A percentile compares a stretch with the other conserved stretches of the same genome.
phyloP scores from a whole-genome alignment of 2,329 filamentous ascomycete species.

The Passalora sequoiae region DNA sequence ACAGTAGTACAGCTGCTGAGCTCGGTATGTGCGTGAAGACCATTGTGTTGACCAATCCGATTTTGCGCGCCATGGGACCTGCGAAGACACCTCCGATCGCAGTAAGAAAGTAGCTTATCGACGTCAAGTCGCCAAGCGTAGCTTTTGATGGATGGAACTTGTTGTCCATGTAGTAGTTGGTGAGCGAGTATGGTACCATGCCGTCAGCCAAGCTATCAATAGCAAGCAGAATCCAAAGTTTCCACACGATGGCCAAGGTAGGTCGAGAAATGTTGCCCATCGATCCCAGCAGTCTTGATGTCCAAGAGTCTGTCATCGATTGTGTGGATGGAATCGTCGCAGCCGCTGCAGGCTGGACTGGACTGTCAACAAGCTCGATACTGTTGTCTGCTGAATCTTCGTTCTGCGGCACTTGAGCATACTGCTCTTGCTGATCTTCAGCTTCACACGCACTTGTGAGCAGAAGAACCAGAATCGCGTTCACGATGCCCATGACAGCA shows the following conservation, averaged over 20 bases:
- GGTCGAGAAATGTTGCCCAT: conserved; percentile 55
- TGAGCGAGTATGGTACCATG: conserved; percentile 51
- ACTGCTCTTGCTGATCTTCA: conserved; percentile 28
- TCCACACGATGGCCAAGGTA: conserved; percentile 52
- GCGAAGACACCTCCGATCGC: conserved; percentile 45
- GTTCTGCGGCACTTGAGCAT: conserved; percentile 25
- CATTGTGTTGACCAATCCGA: conserved; percentile 62
- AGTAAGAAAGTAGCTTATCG: conserved; percentile 42
- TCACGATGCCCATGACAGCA: conserved; percentile 50
- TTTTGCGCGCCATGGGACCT: conserved; percentile 61
- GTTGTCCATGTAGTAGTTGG: conserved; percentile 53
- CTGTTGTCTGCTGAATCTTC: conserved; percentile 22
- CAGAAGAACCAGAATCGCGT: conserved; percentile 43
- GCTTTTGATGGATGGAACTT: conserved; percentile 52
- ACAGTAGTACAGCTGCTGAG: conserved; percentile 56
- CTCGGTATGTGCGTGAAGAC: conserved; percentile 54
- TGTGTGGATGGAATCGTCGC: conserved; percentile 6
- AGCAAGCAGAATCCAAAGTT: conserved; percentile 62
- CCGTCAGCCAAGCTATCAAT: conserved; percentile 64
- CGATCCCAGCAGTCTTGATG: conserved; percentile 19
- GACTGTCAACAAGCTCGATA: conserved; percentile 18
- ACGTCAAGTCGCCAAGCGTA: conserved; percentile 51
- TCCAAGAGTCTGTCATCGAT: conserved; percentile 7
- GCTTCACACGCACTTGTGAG: conserved; percentile 51
- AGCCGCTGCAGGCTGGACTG: background rate